phyloP scores from a whole-genome alignment of 345 rosid species.

The Physaria fendleri region DNA sequence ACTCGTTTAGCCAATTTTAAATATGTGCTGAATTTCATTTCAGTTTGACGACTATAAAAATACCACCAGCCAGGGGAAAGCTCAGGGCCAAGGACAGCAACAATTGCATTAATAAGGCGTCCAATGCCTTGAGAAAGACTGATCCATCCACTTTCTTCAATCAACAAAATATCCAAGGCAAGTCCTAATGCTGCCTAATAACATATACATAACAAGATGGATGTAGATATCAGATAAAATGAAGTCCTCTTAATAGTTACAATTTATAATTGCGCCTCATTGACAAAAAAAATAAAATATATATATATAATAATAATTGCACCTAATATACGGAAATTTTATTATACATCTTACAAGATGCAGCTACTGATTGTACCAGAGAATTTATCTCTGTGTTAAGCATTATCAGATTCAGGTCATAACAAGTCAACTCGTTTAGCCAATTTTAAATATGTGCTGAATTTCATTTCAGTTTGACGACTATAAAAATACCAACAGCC shows the following conservation, averaged over 20 bases:
- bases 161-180: conserved; percentile 83
- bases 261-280: not conserved
- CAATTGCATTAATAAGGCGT: conserved; percentile 92
- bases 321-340: not conserved
- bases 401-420: conserved; percentile 5
- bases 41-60: conserved; percentile 4
- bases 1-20: not conserved
- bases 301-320: too few relatives aligned
- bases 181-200: conserved; percentile 85
- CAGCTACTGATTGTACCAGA: conserved; percentile 3
- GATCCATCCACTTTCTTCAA: conserved; percentile 87
- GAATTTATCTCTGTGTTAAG: not conserved
- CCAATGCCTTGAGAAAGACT: conserved; percentile 93
- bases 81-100: conserved; percentile 97
- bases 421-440: not conserved
- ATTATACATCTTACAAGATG: conserved; percentile 7
- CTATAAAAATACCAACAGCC: too few relatives aligned
- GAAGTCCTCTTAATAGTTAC: not conserved
- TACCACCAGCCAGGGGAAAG: conserved; percentile 72
- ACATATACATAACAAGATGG: not conserved
- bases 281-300: too few relatives aligned
- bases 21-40: not conserved
- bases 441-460: not conserved
- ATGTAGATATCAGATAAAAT: conserved; percentile 12
- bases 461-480: conserved; percentile 3